phyloP scores from a whole-genome alignment of 2,329 filamentous ascomycete species.

The Sporothrix brasiliensis region DNA sequence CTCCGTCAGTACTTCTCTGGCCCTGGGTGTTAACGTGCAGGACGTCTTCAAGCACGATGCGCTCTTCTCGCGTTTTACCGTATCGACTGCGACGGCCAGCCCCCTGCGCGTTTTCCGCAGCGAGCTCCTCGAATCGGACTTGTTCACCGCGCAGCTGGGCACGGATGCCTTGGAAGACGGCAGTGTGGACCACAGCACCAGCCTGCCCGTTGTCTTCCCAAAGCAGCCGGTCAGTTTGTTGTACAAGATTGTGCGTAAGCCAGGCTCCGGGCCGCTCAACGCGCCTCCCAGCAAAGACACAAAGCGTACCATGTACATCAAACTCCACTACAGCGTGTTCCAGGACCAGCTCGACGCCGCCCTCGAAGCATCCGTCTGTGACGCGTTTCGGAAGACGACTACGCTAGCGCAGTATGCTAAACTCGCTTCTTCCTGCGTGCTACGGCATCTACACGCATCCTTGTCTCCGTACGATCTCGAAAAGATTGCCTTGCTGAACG shows the following conservation, averaged over 20 bases:
- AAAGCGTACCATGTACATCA: slow-evolving; percentile 63
- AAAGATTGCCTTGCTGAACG: slow-evolving; percentile 56
- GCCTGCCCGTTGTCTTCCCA: slow-evolving; percentile 68
- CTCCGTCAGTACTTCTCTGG: slow-evolving; percentile 71
- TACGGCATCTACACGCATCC: slow-evolving; percentile 49
- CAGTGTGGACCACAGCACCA: slow-evolving; percentile 25
- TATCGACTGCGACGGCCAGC: slow-evolving; percentile 75
- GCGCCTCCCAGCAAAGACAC: slow-evolving; percentile 38
- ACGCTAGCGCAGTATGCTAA: slow-evolving; percentile 22
- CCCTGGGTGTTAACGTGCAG: slow-evolving; percentile 92
- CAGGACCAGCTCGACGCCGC: slow-evolving; percentile 69
- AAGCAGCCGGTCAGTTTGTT: slow-evolving; percentile 79
- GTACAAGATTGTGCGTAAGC: slow-evolving; percentile 72
- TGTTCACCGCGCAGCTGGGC: slow-evolving; percentile 67
- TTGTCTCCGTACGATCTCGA: slow-evolving; percentile 59
- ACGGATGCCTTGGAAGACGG: slow-evolving; percentile 53
- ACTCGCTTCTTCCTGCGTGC: slow-evolving; percentile 43
- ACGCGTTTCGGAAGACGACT: slow-evolving; percentile 41
- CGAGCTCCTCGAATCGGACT: slow-evolving; percentile 68
- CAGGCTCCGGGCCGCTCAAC: slow-evolving; percentile 34
- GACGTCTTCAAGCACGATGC: slow-evolving; percentile 85
- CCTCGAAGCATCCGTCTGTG: slow-evolving; percentile 50
- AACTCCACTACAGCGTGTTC: slow-evolving; percentile 74
- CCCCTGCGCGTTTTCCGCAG: slow-evolving; percentile 76
- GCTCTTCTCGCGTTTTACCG: slow-evolving; percentile 86